phyloP scores from a whole-genome alignment of 1,139 yeast species.

The Magnusiomyces clavatus region DNA sequence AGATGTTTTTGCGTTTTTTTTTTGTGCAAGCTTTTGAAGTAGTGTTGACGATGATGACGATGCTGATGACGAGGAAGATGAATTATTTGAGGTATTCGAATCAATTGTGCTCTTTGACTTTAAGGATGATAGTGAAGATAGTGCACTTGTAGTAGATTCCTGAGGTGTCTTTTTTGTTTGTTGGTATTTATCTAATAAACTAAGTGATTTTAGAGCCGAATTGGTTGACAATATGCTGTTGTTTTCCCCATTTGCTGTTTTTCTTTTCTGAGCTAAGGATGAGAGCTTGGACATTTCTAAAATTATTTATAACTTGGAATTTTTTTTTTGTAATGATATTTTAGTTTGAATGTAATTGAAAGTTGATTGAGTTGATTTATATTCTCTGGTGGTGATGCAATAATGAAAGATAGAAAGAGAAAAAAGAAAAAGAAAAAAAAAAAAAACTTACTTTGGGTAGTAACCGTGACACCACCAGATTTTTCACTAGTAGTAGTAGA shows the following conservation, averaged over 20 bases:
- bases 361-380: not conserved
- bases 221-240: not conserved
- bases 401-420: not conserved
- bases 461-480: not conserved
- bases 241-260: constrained; percentile 9
- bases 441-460: not conserved
- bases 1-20: constrained; percentile 25
- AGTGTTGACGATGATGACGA: constrained; percentile 15
- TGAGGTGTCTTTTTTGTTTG: not conserved
- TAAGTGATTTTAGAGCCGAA: not conserved
- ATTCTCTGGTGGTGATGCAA: not conserved
- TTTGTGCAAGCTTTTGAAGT: constrained; percentile 30
- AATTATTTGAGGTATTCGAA: not conserved
- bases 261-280: constrained; percentile 11
- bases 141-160: not conserved
- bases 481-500: not conserved
- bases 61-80: not conserved
- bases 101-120: no score
- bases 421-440: not conserved
- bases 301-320: not conserved
- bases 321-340: not conserved
- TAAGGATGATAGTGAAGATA: not conserved
- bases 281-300: constrained; percentile 13
- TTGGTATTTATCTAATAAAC: not conserved
- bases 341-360: not conserved